Evolutionary conservation across 371 early-diverging fungal species (phyloP).

Genomic region (Circinella minor): DNA sequence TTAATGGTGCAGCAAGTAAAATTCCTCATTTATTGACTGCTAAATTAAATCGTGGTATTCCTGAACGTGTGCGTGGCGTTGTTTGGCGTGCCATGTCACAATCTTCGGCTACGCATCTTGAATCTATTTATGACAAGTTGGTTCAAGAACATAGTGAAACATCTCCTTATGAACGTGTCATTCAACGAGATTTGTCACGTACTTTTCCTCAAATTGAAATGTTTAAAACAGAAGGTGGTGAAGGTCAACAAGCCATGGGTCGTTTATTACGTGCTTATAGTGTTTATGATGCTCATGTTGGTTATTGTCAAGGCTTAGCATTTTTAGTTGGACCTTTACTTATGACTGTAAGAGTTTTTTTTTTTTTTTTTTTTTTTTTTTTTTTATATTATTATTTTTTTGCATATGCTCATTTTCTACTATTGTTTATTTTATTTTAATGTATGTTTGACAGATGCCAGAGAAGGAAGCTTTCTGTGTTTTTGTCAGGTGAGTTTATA

Average conservation of each 20-base stretch:
- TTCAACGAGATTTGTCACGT: constrained; percentile 87
- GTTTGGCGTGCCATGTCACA: constrained; percentile 93
- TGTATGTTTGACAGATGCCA: constrained; percentile 67
- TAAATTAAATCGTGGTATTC: constrained; percentile 84
- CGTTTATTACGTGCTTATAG: constrained; percentile 90
- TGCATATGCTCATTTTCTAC: too few relatives aligned
- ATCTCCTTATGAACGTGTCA: constrained; percentile 85
- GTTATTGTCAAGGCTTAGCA: constrained; percentile 96
- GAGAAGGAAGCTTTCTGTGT: constrained; percentile 93
- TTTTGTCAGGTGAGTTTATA: constrained; percentile 64
- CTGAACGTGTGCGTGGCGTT: constrained; percentile 82
- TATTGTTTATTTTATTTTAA: neutral
- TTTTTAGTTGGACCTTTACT: constrained; percentile 92
- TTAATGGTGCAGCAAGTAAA: constrained; percentile 65
- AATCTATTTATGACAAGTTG: constrained; percentile 80
- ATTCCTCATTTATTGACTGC: constrained; percentile 66
- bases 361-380: neutral
- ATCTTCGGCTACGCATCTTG: constrained; percentile 74
- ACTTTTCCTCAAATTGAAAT: constrained; percentile 89
- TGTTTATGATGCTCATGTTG: constrained; percentile 90
- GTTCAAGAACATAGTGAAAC: constrained; percentile 64
- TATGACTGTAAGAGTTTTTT: constrained; percentile 67
- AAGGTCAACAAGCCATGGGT: constrained; percentile 86
- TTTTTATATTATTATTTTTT: too few relatives aligned
- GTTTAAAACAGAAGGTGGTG: constrained; percentile 82